Evolutionary conservation across 176 grass and related monocot genomes (phyloP), one percentile per base, ranked within the genome.

Genomic region (Lolium multiflorum): DNA sequence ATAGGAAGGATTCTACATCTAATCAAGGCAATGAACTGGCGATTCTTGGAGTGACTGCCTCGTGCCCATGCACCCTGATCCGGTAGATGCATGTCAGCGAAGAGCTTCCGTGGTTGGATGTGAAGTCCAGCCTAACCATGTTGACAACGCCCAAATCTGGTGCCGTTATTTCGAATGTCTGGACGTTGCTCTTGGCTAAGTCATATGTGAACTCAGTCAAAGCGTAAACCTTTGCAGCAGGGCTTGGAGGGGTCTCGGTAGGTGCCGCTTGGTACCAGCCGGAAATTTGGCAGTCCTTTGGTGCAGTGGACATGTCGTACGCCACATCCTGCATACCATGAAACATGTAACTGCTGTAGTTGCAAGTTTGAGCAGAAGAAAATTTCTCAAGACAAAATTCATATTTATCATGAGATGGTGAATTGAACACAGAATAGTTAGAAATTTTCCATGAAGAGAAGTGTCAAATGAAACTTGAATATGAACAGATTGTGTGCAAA

Each of bases 61-160:
- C 91, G 5, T 83, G 81, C 11, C 94, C 94, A 68, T 95, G 94
- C 52, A 93, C 94, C 35, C 94, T 79, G 68, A 95, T 22, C 22
- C 94, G 94, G 81, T 95, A 95, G 26, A 95, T 89, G 82, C 94
- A 95, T 0, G 94, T 95, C 70, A 89, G 77, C 4, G 20, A 43
- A 3, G 94, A 72, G 89, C 77, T 95, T 59, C 94, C 94, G 43
- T 95, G 91, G 84, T 95, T 95, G 3, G 91, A 95, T 38, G 66
- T 76, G 44, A 95, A 95, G 21, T 95, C 89, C 37, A 95, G 57
- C 50, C 93, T 91, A 39, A 93, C 61, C 84, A 79, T 89, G 87
- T 95, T 95, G 72, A 91, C 54, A 10, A 91, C 7, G 6, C 88
- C 89, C 3, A 65, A 78, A 61, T 91, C 83, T 26, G 43, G 38